Conservation (phyloP, 257 asterid genomes). For the Solanum lycopersicoides region DNA sequence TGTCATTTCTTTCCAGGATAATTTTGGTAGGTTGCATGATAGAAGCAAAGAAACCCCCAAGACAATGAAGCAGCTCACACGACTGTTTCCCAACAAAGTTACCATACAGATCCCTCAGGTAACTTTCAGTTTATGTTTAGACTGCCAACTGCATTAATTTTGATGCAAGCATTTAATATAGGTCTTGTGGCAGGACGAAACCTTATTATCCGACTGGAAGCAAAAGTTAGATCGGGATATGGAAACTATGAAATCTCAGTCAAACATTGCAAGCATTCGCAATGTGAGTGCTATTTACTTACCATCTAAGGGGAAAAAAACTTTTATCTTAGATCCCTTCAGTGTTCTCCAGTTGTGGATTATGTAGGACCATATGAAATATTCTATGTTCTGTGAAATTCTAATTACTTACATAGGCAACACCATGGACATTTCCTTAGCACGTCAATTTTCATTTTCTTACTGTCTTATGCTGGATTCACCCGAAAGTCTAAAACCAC, state of each 20-base stretch:
- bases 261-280: conserved; percentile 66
- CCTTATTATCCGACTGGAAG: conserved; percentile 70
- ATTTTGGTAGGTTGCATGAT: conserved; percentile 70
- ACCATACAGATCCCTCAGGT: conserved; percentile 90
- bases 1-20: conserved; percentile 39
- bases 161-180: neutral
- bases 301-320: neutral
- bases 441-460: neutral
- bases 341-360: neutral
- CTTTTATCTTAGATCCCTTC: neutral
- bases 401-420: neutral
- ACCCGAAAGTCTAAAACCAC: neutral
- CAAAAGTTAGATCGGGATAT: conserved; percentile 76
- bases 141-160: neutral
- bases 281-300: conserved; percentile 32
- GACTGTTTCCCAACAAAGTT: conserved; percentile 92
- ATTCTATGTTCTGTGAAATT: neutral
- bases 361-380: neutral
- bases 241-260: conserved; percentile 72
- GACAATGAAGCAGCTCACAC: conserved; percentile 70
- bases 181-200: conserved; percentile 55
- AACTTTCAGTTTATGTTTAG: conserved; percentile 7
- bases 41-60: conserved; percentile 82
- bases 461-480: neutral
- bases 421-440: neutral